A percentile compares a stretch with the other conserved stretches of the same genome.
These are phyloP conservation scores for Saccharomycopsis hybrid DNA, from an alignment of 1,139 yeast genomes.

Conservation along the genomic window DNA sequence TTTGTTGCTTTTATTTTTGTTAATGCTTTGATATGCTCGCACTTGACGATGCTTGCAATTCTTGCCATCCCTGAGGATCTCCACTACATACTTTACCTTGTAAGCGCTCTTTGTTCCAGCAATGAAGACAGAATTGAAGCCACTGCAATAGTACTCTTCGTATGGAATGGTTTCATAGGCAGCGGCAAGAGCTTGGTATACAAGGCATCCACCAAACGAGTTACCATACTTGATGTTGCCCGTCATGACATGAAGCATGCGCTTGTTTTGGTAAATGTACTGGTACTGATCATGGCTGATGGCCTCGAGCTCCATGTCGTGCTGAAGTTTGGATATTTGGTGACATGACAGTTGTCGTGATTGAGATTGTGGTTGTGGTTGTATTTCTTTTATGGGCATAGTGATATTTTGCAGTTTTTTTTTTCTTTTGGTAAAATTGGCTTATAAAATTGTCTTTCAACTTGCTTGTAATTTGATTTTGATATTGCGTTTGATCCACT, in stretches of 20 bases:
- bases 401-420: too few relatives aligned
- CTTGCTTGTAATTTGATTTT: too few relatives aligned
- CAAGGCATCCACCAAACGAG: constrained; percentile 10
- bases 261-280: background rate
- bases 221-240: background rate
- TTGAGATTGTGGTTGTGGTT: too few relatives aligned
- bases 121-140: constrained; percentile 2
- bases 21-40: too few relatives aligned
- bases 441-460: too few relatives aligned
- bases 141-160: background rate
- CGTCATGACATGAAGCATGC: constrained; percentile 1
- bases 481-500: too few relatives aligned
- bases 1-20: too few relatives aligned
- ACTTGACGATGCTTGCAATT: constrained; percentile 7
- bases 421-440: too few relatives aligned
- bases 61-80: constrained; percentile 4
- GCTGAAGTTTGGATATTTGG: background rate
- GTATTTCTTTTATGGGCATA: too few relatives aligned
- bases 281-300: background rate
- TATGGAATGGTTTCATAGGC: constrained; percentile 7
- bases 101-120: background rate
- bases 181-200: constrained; percentile 7
- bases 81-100: background rate
- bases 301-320: constrained; percentile 1
- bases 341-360: too few relatives aligned